Percentiles rank a stretch among this genome's conserved stretches.
These are phyloP conservation scores for Paxillus involutus DNA, from an alignment of 768 basidiomycete species.

Conservation along the genomic window DNA sequence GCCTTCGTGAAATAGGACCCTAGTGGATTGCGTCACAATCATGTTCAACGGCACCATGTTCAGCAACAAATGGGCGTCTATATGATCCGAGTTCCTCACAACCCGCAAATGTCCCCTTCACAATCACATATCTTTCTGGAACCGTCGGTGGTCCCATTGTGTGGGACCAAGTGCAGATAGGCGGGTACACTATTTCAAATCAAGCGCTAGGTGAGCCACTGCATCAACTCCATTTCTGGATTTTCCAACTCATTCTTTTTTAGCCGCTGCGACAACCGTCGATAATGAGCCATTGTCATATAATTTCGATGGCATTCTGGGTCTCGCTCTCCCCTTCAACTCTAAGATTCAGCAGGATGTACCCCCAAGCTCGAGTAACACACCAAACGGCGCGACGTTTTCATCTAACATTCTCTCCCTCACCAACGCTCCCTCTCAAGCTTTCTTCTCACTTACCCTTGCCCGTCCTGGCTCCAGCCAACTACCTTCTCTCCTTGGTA, in stretches of 20 bases:
- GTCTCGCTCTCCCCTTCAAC: slow-evolving; percentile 72
- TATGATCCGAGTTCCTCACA: slow-evolving; percentile 57
- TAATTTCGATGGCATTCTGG: slow-evolving; percentile 66
- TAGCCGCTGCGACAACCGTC: slow-evolving; percentile 61
- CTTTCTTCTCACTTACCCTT: slow-evolving; percentile 68
- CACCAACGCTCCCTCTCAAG: slow-evolving; percentile 50
- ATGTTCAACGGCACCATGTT: slow-evolving; percentile 57
- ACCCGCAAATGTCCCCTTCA: slow-evolving; percentile 43
- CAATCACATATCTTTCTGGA: slow-evolving; percentile 61
- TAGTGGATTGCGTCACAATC: slow-evolving; percentile 77
- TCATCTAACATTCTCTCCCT: slow-evolving; percentile 73
- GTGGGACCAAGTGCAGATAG: slow-evolving; percentile 65
- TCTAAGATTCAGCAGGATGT: slow-evolving; percentile 60
- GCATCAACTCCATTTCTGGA: neutral
- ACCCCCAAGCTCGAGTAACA: slow-evolving; percentile 46
- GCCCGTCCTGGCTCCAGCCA: slow-evolving; percentile 61
- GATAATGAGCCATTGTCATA: slow-evolving; percentile 54
- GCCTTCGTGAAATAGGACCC: neutral
- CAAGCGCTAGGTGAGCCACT: slow-evolving; percentile 66
- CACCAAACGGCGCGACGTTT: slow-evolving; percentile 65
- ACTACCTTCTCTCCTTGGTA: slow-evolving; percentile 61
- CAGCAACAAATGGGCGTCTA: slow-evolving; percentile 40
- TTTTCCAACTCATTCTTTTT: neutral
- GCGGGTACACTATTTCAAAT: slow-evolving; percentile 58
- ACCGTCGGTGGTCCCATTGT: slow-evolving; percentile 60